These are phyloP conservation scores for Alisma plantagoaquatica DNA, from an alignment of 106 monocot species.

Conservation along the genomic window DNA sequence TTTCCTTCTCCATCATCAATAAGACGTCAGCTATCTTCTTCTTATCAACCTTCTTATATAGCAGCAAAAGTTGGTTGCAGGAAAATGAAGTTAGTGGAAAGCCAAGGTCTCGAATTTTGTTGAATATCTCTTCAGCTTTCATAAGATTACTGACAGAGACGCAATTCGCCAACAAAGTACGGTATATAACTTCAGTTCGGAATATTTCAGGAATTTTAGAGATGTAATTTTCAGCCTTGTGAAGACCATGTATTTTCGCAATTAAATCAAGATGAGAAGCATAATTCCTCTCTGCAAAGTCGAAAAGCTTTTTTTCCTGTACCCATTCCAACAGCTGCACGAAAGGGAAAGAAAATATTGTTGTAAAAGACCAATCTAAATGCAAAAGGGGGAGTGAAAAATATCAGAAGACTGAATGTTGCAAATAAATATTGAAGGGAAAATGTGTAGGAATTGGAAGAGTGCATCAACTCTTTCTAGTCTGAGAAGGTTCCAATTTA, in stretches of 20 bases:
- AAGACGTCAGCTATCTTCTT: conserved; percentile 66
- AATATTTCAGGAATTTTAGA: conserved; percentile 50
- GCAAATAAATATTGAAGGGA: no score
- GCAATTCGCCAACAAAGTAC: conserved; percentile 64
- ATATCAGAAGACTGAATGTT: no score
- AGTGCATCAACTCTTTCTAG: no score
- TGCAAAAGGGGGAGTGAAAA: not conserved
- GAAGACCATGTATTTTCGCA: conserved; percentile 58
- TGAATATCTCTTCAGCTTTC: conserved; percentile 75
- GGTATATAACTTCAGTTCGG: conserved; percentile 49
- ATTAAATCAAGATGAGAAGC: conserved; percentile 62
- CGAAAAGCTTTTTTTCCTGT: conserved; percentile 34
- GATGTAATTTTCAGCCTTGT: conserved; percentile 57
- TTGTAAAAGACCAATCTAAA: not conserved
- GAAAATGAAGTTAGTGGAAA: conserved; percentile 46
- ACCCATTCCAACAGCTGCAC: conserved; percentile 76
- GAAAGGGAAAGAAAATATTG: conserved; percentile 3
- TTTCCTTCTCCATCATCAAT: conserved; percentile 71
- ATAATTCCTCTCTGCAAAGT: conserved; percentile 59
- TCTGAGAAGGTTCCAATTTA: no score
- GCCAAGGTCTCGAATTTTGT: conserved; percentile 58
- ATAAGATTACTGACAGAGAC: conserved; percentile 29
- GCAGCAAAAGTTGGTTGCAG: conserved; percentile 65
- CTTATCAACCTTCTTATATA: conserved; percentile 48
- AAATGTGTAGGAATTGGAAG: no score